Conservation (phyloP, 805 yeast genomes). For the Metschnikowia shivogae region DNA sequence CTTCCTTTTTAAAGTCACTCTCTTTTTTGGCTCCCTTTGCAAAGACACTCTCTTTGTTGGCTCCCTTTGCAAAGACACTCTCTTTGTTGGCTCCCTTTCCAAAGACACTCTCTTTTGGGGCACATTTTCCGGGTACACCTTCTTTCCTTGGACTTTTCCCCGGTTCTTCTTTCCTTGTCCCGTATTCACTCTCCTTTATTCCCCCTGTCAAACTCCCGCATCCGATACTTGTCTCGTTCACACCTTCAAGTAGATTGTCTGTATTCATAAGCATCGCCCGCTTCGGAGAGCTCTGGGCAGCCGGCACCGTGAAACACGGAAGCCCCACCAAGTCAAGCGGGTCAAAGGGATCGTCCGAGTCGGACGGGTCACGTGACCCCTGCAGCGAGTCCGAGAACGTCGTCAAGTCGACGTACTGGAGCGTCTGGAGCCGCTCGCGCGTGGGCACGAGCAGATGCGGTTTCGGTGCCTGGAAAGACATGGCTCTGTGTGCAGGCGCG, state of each 20-base stretch:
- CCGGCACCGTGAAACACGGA: not conserved
- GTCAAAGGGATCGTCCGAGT: conserved; percentile 19
- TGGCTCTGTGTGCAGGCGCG: conserved; percentile 1
- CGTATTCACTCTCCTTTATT: no score
- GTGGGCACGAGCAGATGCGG: conserved; percentile 5
- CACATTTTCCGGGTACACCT: no score
- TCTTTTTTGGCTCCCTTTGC: no score
- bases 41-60: no score
- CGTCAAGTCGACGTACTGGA: conserved; percentile 16
- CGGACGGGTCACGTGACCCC: conserved; percentile 7
- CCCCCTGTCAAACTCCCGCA: no score
- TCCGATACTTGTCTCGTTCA: no score
- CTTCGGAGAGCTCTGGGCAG: not conserved
- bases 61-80: no score
- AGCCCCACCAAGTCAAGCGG: conserved; percentile 20
- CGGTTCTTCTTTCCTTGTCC: no score
- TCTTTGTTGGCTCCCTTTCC: no score
- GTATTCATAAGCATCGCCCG: not conserved
- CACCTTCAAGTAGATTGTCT: not conserved
- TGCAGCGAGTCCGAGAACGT: conserved; percentile 14
- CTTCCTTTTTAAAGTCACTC: no score
- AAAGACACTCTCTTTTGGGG: no score
- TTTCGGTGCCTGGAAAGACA: not conserved
- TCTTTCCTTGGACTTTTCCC: no score
- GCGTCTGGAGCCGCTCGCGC: conserved; percentile 10